A percentile compares a stretch with the other conserved stretches of the same genome.
Evolutionary conservation across 371 early-diverging fungal species (phyloP).

Genomic region (Chytridium lagenaria): DNA sequence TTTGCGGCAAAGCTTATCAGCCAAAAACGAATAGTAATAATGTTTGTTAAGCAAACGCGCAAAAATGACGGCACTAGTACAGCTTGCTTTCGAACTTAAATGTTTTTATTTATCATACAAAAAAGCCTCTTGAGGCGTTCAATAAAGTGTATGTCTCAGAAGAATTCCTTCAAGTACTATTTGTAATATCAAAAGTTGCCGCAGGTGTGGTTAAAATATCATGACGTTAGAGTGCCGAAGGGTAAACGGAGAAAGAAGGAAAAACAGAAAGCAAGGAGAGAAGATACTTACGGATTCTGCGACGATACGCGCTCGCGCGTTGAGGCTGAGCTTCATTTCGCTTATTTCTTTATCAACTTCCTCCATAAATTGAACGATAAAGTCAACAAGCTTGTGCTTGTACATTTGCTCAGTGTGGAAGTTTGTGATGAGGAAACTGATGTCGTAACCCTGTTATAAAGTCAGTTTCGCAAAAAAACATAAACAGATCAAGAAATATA

Average conservation of each 20-base stretch:
- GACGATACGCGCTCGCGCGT: slow-evolving; percentile 93
- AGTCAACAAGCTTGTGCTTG: slow-evolving; percentile 97
- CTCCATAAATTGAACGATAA: slow-evolving; percentile 98
- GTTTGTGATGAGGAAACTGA: slow-evolving; percentile 83
- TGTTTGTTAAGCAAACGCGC: no score
- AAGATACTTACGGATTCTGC: slow-evolving; percentile 68
- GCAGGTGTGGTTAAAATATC: no score
- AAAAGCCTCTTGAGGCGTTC: no score
- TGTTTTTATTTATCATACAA: no score
- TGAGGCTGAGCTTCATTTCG: slow-evolving; percentile 96
- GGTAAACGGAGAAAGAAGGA: background rate
- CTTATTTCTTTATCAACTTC: slow-evolving; percentile 98
- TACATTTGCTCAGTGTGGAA: slow-evolving; percentile 96
- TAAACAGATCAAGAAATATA: background rate
- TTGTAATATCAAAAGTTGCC: background rate
- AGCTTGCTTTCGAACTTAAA: no score
- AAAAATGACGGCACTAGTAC: no score
- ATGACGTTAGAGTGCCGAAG: no score
- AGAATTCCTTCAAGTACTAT: slow-evolving; percentile 9
- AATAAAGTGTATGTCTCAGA: no score
- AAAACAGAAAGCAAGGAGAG: background rate
- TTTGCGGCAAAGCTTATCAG: background rate
- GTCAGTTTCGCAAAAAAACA: background rate
- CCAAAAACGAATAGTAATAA: slow-evolving; percentile 7
- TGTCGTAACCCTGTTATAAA: slow-evolving; percentile 83